Evolutionary conservation across 176 grass and related monocot genomes (phyloP), one percentile per base, ranked within the genome.

Genomic region (Zoysia pacifica): DNA sequence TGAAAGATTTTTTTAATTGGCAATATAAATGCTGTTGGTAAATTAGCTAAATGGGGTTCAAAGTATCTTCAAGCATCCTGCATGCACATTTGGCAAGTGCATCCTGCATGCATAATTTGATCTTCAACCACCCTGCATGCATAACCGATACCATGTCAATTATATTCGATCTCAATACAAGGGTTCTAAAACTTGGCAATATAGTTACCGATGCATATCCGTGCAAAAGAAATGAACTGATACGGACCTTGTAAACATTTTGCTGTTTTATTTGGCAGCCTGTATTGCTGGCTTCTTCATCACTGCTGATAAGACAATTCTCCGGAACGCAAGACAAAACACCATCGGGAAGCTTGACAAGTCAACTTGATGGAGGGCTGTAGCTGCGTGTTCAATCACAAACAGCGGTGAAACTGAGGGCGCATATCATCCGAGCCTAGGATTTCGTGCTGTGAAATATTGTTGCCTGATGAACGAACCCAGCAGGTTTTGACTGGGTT

Each of bases 271-370:
- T 88, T 82, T 81, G 20, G 62, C 91, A 98, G 95, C 88, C 51
- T 88, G 89, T 55, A 70, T 94, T 61, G 50, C 92, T 48, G 95
- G 92, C n/a, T 98, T 98, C 86, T 94, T 94, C 89, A 98, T 98
- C 58, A 87, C 88, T 28, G 95, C 92, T 65, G 95, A 98, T 74
- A 85, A 75, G 82, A 82, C 49, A 9, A 94, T 98, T 79, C 78
- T 94, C n/a, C 66, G 81, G 40, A 94, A 62, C 19, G 92, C 95
- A 65, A 90, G 92, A 65, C 83, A 87, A 60, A 98, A 98, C 80
- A 89, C 86, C 5, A 91, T 94, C 0, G 86, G 90, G 72, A 98
- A 87, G 87, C 72, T 80, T 42, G 91, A 92, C 62, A 97, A 83
- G 41, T 85, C 69, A 15, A 80, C 84, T 68, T 92, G 79, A 90